Percentiles rank a stretch among this genome's conserved stretches.
Conservation (phyloP, 1,284 basidiomycete genomes). For the Ustilago nuda region DNA sequence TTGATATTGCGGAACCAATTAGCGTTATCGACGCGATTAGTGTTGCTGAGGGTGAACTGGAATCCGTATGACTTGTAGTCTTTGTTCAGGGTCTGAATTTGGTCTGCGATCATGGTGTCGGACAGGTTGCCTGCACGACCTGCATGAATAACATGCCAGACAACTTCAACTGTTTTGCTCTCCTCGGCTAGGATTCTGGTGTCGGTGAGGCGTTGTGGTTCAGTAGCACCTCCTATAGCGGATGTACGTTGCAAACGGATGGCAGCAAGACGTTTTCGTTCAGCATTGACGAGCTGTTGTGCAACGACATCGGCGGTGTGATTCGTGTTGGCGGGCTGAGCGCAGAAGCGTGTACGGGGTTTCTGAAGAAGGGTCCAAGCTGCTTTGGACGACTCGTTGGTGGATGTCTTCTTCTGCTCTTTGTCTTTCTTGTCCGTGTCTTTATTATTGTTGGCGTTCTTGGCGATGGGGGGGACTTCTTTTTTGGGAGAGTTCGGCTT, state of each 20-base stretch:
- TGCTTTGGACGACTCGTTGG: slow-evolving; percentile 18
- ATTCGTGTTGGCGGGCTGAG: slow-evolving; percentile 35
- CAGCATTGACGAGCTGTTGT: slow-evolving; percentile 14
- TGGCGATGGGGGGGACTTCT: neutral
- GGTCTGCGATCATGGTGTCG: slow-evolving; percentile 43
- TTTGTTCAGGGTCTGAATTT: slow-evolving; percentile 74
- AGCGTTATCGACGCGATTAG: slow-evolving; percentile 70
- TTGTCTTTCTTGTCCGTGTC: slow-evolving; percentile 14
- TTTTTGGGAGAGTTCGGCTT: slow-evolving; percentile 1
- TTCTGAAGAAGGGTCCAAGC: slow-evolving; percentile 14
- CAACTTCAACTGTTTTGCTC: slow-evolving; percentile 35
- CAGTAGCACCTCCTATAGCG: slow-evolving; percentile 7
- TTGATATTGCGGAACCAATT: slow-evolving; percentile 73
- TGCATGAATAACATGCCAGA: slow-evolving; percentile 51
- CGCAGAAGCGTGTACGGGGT: slow-evolving; percentile 45
- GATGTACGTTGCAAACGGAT: slow-evolving; percentile 29
- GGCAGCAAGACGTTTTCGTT: slow-evolving; percentile 28
- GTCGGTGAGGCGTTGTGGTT: slow-evolving; percentile 31
- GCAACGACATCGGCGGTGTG: slow-evolving; percentile 25
- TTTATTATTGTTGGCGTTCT: slow-evolving; percentile 7
- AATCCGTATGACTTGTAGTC: slow-evolving; percentile 72
- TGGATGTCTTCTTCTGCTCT: slow-evolving; percentile 6
- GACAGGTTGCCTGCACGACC: slow-evolving; percentile 36
- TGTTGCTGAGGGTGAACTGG: slow-evolving; percentile 72
- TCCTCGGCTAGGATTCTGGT: slow-evolving; percentile 35